These are phyloP conservation scores for Stramenopiles sp. DNA, from an alignment of 352 stramenopile species.

Conservation along the genomic window DNA sequence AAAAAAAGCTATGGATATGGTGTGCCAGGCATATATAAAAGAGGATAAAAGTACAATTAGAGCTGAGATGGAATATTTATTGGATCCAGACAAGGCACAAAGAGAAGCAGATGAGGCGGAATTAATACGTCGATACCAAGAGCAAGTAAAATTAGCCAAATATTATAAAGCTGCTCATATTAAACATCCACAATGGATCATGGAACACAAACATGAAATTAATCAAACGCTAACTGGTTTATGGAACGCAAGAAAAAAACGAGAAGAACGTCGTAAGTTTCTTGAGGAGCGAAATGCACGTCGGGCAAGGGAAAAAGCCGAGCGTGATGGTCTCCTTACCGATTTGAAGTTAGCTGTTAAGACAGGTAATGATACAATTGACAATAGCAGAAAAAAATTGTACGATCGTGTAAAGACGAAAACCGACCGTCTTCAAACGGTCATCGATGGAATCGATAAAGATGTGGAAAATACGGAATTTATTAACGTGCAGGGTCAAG, in stretches of 20 bases:
- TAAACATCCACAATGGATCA: not conserved
- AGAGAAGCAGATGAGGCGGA: not conserved
- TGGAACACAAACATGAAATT: not conserved
- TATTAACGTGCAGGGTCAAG: not conserved
- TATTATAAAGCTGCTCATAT: not conserved
- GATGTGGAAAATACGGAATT: not conserved
- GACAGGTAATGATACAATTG: not conserved
- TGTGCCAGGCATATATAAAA: not conserved
- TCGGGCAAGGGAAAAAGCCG: not conserved
- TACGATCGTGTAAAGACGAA: not conserved
- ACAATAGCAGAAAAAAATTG: not conserved
- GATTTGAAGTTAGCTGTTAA: not conserved
- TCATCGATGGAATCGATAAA: not conserved
- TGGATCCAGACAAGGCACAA: not conserved
- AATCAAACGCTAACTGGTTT: not conserved
- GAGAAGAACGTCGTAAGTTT: not conserved
- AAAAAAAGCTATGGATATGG: not conserved
- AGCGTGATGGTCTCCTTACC: not conserved
- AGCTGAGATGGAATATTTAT: not conserved
- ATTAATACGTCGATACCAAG: not conserved
- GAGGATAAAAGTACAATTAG: not conserved
- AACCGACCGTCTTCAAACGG: not conserved
- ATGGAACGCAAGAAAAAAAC: not conserved
- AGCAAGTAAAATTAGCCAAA: not conserved
- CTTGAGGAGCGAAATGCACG: not conserved